Conservation (phyloP, 2,329 filamentous ascomycete species). For the Arachnomyces sp. region DNA sequence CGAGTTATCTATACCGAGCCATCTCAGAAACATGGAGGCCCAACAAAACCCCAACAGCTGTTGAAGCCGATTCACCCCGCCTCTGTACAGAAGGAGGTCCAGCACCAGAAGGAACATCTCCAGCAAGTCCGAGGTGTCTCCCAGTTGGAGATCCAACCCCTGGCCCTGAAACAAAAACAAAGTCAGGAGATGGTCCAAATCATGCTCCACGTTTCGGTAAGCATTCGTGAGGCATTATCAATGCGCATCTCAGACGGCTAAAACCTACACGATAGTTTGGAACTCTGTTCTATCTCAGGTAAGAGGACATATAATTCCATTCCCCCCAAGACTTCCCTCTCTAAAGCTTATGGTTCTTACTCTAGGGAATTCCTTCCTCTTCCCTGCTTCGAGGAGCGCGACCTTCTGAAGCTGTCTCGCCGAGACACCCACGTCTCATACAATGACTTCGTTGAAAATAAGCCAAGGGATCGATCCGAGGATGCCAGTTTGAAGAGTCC, state of each 20-base stretch:
- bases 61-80: conserved; percentile 4
- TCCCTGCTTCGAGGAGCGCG: conserved; percentile 27
- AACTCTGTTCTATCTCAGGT: conserved; percentile 30
- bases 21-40: neutral
- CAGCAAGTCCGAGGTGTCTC: conserved; percentile 5
- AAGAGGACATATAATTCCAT: neutral
- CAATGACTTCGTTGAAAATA: conserved; percentile 16
- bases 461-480: conserved; percentile 6
- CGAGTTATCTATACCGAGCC: conserved; percentile 1
- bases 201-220: conserved; percentile 40
- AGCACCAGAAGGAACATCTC: conserved; percentile 8
- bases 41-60: neutral
- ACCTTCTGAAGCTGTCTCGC: conserved; percentile 22
- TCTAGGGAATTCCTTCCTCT: conserved; percentile 28
- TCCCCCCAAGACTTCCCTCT: conserved; percentile 1
- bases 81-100: conserved; percentile 11
- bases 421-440: conserved; percentile 21
- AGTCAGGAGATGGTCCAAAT: conserved; percentile 43
- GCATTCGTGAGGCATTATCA: conserved; percentile 12
- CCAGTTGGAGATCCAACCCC: conserved; percentile 4
- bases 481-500: conserved; percentile 7
- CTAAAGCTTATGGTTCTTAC: conserved; percentile 7
- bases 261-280: conserved; percentile 20
- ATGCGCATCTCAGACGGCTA: conserved; percentile 7
- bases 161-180: conserved; percentile 32